Conservation (phyloP, 2,329 filamentous ascomycete genomes). For the Annulohypoxylon truncatum region DNA sequence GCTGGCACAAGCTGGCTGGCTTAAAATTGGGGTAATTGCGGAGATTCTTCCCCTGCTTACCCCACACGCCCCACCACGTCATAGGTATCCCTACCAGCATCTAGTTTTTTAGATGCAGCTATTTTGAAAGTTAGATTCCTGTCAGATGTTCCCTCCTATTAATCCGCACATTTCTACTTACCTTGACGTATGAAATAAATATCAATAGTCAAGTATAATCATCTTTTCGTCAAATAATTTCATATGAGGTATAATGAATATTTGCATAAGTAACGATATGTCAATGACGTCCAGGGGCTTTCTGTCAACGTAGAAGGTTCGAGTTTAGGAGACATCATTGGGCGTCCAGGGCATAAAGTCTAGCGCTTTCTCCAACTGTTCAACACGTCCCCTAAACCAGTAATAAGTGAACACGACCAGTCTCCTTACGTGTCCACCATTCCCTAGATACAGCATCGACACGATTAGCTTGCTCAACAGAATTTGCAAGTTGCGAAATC, state of each 20-base stretch:
- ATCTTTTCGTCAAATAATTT: not conserved
- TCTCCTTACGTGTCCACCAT: not conserved
- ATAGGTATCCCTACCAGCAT: not conserved
- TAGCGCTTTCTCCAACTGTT: not conserved
- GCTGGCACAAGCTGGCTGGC: not conserved
- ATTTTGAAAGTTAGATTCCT: not conserved
- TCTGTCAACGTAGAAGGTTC: not conserved
- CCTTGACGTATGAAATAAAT: not conserved
- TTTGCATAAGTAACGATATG: not conserved
- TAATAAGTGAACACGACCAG: not conserved
- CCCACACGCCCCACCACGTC: not conserved
- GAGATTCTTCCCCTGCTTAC: not conserved
- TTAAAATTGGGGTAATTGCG: not conserved
- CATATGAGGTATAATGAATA: too few species aligned
- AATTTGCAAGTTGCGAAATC: not conserved
- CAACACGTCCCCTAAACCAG: not conserved
- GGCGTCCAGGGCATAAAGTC: not conserved
- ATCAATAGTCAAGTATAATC: not conserved
- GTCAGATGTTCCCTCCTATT: not conserved
- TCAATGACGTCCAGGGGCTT: not conserved
- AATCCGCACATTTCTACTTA: not conserved
- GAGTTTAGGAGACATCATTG: not conserved
- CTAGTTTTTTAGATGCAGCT: not conserved
- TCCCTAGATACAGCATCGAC: not conserved
- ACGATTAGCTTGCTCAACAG: not conserved